Evolutionary conservation across 768 basidiomycete species (phyloP).

Genomic region (Coprinopsis strossmayeri): DNA sequence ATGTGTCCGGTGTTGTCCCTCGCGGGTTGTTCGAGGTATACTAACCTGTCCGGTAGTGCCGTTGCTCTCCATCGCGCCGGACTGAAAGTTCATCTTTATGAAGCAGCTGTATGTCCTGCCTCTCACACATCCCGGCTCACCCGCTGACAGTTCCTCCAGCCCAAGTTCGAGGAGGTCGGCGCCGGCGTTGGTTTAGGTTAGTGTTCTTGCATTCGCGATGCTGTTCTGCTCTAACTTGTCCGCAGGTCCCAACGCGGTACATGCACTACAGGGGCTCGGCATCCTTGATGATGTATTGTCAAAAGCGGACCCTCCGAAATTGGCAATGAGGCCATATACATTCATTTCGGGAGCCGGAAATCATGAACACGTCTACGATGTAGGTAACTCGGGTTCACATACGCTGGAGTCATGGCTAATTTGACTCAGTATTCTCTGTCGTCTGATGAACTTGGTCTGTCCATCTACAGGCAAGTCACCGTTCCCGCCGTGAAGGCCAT

Average conservation of each 20-base stretch:
- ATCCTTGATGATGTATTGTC: slow-evolving; percentile 35
- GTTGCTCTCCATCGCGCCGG: slow-evolving; percentile 35
- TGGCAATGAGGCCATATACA: slow-evolving; percentile 26
- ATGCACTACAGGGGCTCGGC: slow-evolving; percentile 37
- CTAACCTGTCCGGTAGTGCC: slow-evolving; percentile 22
- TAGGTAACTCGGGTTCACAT: slow-evolving; percentile 18
- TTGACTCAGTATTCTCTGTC: slow-evolving; percentile 23
- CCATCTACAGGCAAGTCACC: slow-evolving; percentile 35
- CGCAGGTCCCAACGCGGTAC: slow-evolving; percentile 44
- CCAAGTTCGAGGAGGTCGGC: slow-evolving; percentile 44
- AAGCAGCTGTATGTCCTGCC: slow-evolving; percentile 36
- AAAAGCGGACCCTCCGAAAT: slow-evolving; percentile 26
- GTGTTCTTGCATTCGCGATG: slow-evolving; percentile 2
- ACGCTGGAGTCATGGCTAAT: background rate
- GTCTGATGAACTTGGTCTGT: slow-evolving; percentile 31
- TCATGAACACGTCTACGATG: slow-evolving; percentile 40
- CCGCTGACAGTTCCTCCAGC: slow-evolving; percentile 20
- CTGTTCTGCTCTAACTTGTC: background rate
- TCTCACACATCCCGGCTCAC: no score
- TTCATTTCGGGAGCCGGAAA: slow-evolving; percentile 36
- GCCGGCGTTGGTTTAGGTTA: slow-evolving; percentile 52
- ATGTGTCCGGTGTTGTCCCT: slow-evolving; percentile 4
- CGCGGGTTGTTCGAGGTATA: background rate
- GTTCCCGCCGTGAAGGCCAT: background rate
- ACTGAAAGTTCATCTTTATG: slow-evolving; percentile 43